Evolutionary conservation across 164 flowering plant species (phyloP).

Genomic region (Houttuynia cordata): DNA sequence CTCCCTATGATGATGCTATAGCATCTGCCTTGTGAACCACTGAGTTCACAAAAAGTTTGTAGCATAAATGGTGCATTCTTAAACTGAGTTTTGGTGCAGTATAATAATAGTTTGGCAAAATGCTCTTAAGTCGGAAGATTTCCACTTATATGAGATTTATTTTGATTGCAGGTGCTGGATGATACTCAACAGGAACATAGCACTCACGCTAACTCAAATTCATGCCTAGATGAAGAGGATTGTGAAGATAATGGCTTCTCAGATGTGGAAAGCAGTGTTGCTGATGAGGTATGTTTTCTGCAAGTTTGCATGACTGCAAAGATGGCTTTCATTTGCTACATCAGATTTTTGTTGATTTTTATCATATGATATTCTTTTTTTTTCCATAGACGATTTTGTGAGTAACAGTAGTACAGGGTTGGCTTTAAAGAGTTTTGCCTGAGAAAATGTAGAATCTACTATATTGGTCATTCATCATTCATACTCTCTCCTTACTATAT

Average conservation of each 20-base stretch:
- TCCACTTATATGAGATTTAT: not conserved
- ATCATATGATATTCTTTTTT: not conserved
- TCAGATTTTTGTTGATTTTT: not conserved
- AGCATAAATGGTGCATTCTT: too few relatives aligned
- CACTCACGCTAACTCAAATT: constrained; percentile 6
- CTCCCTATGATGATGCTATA: too few relatives aligned
- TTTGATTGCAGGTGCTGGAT: constrained; percentile 37
- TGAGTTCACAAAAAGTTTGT: too few relatives aligned
- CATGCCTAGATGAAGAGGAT: constrained; percentile 39
- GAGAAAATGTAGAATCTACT: not conserved
- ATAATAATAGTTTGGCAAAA: too few relatives aligned
- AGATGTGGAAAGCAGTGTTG: constrained; percentile 38
- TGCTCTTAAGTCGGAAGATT: too few relatives aligned
- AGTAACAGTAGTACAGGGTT: not conserved
- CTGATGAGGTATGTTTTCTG: constrained; percentile 30
- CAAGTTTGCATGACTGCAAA: not conserved
- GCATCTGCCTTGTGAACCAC: too few relatives aligned
- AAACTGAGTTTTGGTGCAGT: too few relatives aligned
- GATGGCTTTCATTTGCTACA: not conserved
- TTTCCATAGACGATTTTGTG: not conserved
- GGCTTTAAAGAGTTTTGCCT: not conserved
- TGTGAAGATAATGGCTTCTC: constrained; percentile 35
- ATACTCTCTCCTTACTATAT: too few relatives aligned
- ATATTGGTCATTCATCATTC: too few relatives aligned
- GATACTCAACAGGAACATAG: constrained; percentile 25